Evolutionary conservation across 495 filamentous ascomycete genomes (phyloP).

Genomic region (Cudoniella acicularis): DNA sequence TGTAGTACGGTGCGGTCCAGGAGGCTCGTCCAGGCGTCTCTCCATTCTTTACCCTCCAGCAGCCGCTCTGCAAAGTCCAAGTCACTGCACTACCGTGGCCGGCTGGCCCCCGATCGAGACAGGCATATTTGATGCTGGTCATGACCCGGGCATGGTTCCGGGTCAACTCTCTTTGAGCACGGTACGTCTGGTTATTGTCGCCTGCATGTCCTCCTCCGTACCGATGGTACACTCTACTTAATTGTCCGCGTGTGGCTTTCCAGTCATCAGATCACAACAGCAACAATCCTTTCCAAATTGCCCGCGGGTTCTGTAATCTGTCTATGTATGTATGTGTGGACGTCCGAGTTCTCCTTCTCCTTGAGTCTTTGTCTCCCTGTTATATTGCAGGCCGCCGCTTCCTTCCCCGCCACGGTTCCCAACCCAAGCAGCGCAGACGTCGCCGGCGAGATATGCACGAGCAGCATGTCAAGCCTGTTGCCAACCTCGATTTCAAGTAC

Average conservation of each 20-base stretch:
- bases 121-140: slow-evolving; percentile 14
- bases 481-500: slow-evolving; percentile 18
- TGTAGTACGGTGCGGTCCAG: too few relatives aligned
- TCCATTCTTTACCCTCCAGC: too few relatives aligned
- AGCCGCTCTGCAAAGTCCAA: slow-evolving; percentile 20
- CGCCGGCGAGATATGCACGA: slow-evolving; percentile 19
- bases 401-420: background rate
- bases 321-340: background rate
- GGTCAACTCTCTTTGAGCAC: slow-evolving; percentile 25
- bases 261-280: slow-evolving; percentile 25
- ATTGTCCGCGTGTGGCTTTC: slow-evolving; percentile 10
- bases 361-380: background rate
- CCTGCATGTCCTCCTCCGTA: slow-evolving; percentile 19
- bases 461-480: slow-evolving; percentile 22
- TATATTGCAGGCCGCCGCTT: background rate
- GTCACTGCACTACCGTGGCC: slow-evolving; percentile 16
- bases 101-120: slow-evolving; percentile 10
- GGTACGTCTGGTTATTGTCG: slow-evolving; percentile 23
- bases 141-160: slow-evolving; percentile 16
- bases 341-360: background rate
- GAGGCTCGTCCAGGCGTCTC: too few relatives aligned
- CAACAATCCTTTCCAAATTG: background rate
- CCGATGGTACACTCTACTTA: slow-evolving; percentile 20
- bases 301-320: background rate
- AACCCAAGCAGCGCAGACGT: slow-evolving; percentile 8